Conservation (phyloP, 2,329 filamentous ascomycete genomes). For the Alternaria dauci region DNA sequence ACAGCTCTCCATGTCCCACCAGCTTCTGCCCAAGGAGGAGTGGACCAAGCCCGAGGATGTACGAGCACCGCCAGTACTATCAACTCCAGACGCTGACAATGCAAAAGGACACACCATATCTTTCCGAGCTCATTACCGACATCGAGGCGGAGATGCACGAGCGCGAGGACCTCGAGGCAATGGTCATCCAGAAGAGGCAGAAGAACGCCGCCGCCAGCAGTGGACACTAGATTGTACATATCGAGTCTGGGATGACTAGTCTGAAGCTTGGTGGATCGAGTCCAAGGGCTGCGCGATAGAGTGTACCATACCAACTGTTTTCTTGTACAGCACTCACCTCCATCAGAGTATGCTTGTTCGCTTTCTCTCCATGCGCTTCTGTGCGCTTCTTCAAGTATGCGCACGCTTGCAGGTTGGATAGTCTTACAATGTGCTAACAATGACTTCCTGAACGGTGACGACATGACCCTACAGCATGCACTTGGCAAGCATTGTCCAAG, state of each 20-base stretch:
- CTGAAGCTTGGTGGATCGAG: slow-evolving; percentile 20
- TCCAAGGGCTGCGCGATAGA: slow-evolving; percentile 49
- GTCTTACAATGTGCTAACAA: background rate
- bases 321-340: slow-evolving; percentile 24
- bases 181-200: slow-evolving; percentile 63
- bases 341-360: slow-evolving; percentile 1
- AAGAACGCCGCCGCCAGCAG: slow-evolving; percentile 28
- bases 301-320: slow-evolving; percentile 49
- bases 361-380: background rate
- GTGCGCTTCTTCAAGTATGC: background rate
- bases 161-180: slow-evolving; percentile 72
- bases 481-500: background rate
- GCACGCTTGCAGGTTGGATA: background rate
- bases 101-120: slow-evolving; percentile 70
- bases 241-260: slow-evolving; percentile 21
- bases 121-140: slow-evolving; percentile 72
- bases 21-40: slow-evolving; percentile 69
- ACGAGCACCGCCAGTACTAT: slow-evolving; percentile 25
- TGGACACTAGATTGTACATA: slow-evolving; percentile 40
- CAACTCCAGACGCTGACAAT: slow-evolving; percentile 22
- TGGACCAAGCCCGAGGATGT: slow-evolving; percentile 75
- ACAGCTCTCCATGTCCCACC: slow-evolving; percentile 72
- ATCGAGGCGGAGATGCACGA: slow-evolving; percentile 73
- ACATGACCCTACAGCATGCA: background rate
- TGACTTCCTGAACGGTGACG: background rate